Evolutionary conservation across 2,329 filamentous ascomycete genomes (phyloP).

Genomic region (Apiospora hydei): DNA sequence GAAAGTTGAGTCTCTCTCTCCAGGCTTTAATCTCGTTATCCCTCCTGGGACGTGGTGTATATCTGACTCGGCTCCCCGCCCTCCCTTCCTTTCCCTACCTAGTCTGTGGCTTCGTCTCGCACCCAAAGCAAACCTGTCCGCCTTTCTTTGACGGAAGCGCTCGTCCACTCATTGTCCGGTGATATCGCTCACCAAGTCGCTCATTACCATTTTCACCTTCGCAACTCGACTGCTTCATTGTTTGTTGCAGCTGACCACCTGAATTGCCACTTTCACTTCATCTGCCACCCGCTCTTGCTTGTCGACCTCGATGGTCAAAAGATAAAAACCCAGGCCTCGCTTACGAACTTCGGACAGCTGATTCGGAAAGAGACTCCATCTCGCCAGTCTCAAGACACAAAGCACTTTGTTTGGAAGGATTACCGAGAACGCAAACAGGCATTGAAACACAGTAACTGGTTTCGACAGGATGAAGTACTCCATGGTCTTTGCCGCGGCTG

Average conservation of each 20-base stretch:
- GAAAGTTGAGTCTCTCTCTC: neutral
- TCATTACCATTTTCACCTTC: slow-evolving; percentile 35
- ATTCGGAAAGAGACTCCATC: neutral
- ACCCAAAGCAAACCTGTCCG: slow-evolving; percentile 25
- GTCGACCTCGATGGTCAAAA: neutral
- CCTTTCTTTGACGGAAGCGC: slow-evolving; percentile 38
- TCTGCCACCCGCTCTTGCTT: neutral
- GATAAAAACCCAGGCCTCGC: neutral
- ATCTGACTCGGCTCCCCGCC: slow-evolving; percentile 18
- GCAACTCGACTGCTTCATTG: slow-evolving; percentile 20
- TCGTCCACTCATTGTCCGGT: slow-evolving; percentile 41
- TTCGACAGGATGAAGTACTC: slow-evolving; percentile 30
- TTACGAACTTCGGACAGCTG: neutral
- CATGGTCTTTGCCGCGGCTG: slow-evolving; percentile 26
- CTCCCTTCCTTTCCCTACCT: slow-evolving; percentile 11
- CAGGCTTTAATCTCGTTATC: slow-evolving; percentile 20
- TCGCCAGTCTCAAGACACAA: neutral
- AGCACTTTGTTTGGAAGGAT: slow-evolving; percentile 9
- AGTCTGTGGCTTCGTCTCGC: slow-evolving; percentile 15
- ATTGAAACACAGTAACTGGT: neutral
- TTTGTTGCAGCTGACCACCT: slow-evolving; percentile 24
- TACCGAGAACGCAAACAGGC: neutral
- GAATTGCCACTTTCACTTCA: slow-evolving; percentile 21
- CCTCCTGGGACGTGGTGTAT: slow-evolving; percentile 11
- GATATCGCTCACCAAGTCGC: slow-evolving; percentile 40